Conservation (phyloP, 1,139 yeast species). For the Blastobotrys serpentis region DNA sequence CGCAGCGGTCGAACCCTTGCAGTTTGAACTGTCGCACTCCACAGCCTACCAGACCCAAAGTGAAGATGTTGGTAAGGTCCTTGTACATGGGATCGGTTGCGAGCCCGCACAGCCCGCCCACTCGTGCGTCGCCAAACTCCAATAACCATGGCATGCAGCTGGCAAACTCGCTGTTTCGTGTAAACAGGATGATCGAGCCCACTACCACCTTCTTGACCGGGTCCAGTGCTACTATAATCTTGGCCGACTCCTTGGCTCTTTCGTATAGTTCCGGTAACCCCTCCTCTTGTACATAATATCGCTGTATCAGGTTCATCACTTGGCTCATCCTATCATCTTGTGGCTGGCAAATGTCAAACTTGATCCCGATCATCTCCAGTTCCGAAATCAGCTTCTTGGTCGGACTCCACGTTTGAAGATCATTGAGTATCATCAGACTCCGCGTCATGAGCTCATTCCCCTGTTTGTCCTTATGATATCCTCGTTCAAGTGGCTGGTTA, state of each 20-base stretch:
- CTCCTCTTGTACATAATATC: constrained; percentile 27
- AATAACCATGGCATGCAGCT: constrained; percentile 53
- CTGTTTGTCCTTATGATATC: constrained; percentile 3
- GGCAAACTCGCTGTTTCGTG: constrained; percentile 48
- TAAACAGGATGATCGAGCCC: constrained; percentile 56
- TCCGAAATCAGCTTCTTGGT: constrained; percentile 56
- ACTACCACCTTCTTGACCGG: constrained; percentile 54
- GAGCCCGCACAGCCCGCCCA: constrained; percentile 60
- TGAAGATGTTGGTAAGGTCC: constrained; percentile 55
- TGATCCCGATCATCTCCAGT: constrained; percentile 58
- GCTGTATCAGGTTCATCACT: constrained; percentile 33
- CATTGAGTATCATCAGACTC: constrained; percentile 26
- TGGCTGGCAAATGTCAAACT: constrained; percentile 52
- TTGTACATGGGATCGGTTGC: constrained; percentile 56
- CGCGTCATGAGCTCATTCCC: constrained; percentile 2
- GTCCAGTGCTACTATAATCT: constrained; percentile 57
- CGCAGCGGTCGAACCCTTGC: constrained; percentile 36
- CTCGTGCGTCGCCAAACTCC: constrained; percentile 37
- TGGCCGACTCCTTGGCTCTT: constrained; percentile 34
- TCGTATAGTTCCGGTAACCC: constrained; percentile 35
- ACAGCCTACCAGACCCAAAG: constrained; percentile 58
- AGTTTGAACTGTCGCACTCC: constrained; percentile 54
- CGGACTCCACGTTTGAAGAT: constrained; percentile 48
- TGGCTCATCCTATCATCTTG: constrained; percentile 28
- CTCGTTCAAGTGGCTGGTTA: constrained; percentile 1